These are phyloP conservation scores for Ganoderma sinense DNA, from an alignment of 1,284 basidiomycete genomes.

Conservation along the genomic window DNA sequence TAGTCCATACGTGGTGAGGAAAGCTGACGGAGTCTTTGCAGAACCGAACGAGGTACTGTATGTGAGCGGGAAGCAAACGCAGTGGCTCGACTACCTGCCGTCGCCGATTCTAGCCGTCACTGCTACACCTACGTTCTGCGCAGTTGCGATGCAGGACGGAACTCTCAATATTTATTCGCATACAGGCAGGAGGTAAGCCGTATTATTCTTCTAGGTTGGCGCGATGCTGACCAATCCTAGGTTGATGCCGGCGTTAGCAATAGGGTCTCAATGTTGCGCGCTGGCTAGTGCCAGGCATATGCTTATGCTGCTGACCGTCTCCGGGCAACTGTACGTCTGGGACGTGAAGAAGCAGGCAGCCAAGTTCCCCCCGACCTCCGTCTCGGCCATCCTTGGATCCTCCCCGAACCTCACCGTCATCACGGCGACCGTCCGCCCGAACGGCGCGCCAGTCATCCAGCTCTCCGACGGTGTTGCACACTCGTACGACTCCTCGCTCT, in stretches of 20 bases:
- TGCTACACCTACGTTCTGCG: slow-evolving; percentile 74
- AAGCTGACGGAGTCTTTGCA: slow-evolving; percentile 33
- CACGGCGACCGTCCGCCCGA: slow-evolving; percentile 72
- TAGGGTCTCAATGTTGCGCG: slow-evolving; percentile 77
- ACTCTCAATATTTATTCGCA: slow-evolving; percentile 81
- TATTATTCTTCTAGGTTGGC: not conserved
- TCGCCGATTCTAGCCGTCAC: slow-evolving; percentile 72
- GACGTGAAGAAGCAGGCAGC: slow-evolving; percentile 72
- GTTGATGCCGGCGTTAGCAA: slow-evolving; percentile 74
- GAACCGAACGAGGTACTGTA: slow-evolving; percentile 76
- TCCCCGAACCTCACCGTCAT: slow-evolving; percentile 63
- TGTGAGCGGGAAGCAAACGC: slow-evolving; percentile 67
- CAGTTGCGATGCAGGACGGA: slow-evolving; percentile 81
- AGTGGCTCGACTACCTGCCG: slow-evolving; percentile 91
- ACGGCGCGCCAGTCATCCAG: slow-evolving; percentile 80
- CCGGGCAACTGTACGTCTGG: slow-evolving; percentile 80
- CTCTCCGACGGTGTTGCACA: slow-evolving; percentile 79
- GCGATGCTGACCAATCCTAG: slow-evolving; percentile 45
- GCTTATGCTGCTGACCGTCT: slow-evolving; percentile 76
- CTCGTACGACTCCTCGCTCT: slow-evolving; percentile 75
- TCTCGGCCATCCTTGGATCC: slow-evolving; percentile 63
- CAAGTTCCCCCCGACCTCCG: slow-evolving; percentile 69
- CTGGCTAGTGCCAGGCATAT: slow-evolving; percentile 70
- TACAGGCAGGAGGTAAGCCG: slow-evolving; percentile 65
- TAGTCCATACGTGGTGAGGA: too few species aligned